A percentile compares a stretch with the other conserved stretches of the same genome.
These are phyloP conservation scores for Hymenoscyphus occultus DNA, from an alignment of 2,329 filamentous ascomycete genomes.

Conservation along the genomic window DNA sequence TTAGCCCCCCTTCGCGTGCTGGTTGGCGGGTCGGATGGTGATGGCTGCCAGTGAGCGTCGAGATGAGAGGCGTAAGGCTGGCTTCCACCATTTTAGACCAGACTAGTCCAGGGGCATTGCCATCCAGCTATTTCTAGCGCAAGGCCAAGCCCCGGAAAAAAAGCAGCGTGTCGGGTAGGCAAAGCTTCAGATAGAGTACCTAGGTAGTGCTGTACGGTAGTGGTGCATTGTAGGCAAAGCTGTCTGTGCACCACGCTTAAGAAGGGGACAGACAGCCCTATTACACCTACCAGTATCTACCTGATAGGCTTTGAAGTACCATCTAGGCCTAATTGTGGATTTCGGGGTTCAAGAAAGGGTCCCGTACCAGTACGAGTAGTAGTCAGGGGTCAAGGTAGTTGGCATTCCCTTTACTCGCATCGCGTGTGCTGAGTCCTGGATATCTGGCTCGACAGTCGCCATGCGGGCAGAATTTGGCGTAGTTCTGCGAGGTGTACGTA, in stretches of 20 bases:
- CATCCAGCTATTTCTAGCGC: not conserved
- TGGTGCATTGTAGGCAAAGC: not conserved
- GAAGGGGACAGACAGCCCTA: not conserved
- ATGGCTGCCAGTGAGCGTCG: not conserved
- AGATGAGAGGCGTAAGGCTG: slow-evolving; percentile 1
- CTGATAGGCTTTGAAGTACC: not conserved
- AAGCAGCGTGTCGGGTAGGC: not conserved
- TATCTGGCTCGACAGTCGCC: no score
- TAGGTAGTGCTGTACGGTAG: not conserved
- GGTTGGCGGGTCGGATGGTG: not conserved
- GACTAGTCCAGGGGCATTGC: not conserved
- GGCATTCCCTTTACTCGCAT: not conserved
- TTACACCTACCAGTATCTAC: not conserved
- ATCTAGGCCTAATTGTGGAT: slow-evolving; percentile 1
- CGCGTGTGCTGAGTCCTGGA: not conserved
- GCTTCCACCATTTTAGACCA: not conserved
- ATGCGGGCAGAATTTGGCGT: no score
- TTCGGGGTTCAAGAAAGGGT: not conserved
- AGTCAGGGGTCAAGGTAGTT: no score
- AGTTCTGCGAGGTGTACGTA: no score
- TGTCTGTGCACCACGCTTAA: not conserved
- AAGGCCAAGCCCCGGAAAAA: not conserved
- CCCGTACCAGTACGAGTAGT: not conserved
- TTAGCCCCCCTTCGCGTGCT: not conserved
- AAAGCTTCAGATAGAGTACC: not conserved